phyloP scores from a whole-genome alignment of 2,329 filamentous ascomycete genomes.

The Lecanosticta acicola region DNA sequence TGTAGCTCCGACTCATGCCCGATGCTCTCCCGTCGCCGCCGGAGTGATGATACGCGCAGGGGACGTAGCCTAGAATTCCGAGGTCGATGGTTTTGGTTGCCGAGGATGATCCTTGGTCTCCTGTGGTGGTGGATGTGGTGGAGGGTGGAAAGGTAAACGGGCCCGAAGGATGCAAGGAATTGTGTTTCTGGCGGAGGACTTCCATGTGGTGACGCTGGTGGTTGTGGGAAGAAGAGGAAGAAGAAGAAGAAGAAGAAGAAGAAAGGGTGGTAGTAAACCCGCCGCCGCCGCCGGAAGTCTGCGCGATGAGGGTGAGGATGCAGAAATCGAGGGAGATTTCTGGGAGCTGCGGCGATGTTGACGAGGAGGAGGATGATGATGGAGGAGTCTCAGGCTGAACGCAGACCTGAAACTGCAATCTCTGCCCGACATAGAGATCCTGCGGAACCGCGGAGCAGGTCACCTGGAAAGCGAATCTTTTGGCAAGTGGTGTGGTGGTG shows the following conservation, averaged over 20 bases:
- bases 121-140: too few species aligned
- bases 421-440: conserved; percentile 3
- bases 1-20: conserved; percentile 12
- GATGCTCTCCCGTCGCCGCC: too few species aligned
- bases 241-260: too few species aligned
- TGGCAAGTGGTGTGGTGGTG: too few species aligned
- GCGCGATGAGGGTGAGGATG: conserved; percentile 13
- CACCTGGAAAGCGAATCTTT: conserved; percentile 2
- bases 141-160: too few species aligned
- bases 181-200: conserved; percentile 7
- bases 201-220: too few species aligned
- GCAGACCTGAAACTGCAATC: conserved; percentile 3
- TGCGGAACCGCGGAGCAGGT: conserved; percentile 1
- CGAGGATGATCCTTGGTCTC: too few species aligned
- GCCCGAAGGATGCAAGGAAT: conserved; percentile 3
- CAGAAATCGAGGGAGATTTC: conserved; percentile 14
- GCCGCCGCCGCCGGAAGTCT: conserved; percentile 14
- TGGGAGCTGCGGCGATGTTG: not conserved
- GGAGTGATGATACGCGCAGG: too few species aligned
- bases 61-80: conserved; percentile 10
- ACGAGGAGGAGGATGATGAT: too few species aligned
- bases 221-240: too few species aligned
- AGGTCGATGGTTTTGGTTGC: conserved; percentile 10
- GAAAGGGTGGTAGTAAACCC: too few species aligned
- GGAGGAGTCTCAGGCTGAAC: conserved; percentile 1